Evolutionary conservation across 2,329 filamentous ascomycete genomes (phyloP).

Genomic region (Ophiocordyceps camponoti-floridani): DNA sequence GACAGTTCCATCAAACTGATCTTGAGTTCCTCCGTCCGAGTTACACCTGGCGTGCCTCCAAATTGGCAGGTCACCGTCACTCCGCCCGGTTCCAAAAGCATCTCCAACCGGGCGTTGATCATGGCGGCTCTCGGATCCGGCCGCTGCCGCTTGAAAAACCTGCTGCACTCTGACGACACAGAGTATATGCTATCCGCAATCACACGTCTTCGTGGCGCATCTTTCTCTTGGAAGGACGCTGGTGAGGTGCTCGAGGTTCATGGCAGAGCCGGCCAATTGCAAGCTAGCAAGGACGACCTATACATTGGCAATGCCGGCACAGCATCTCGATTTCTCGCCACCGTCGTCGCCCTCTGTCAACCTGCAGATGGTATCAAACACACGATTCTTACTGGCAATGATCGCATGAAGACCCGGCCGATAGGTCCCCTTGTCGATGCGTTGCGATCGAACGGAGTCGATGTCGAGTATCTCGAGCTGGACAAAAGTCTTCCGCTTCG

Average conservation of each 20-base stretch:
- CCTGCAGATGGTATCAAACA: conserved; percentile 39
- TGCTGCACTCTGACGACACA: conserved; percentile 91
- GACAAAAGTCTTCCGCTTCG: conserved; percentile 70
- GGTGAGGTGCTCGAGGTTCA: conserved; percentile 81
- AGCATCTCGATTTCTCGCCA: conserved; percentile 86
- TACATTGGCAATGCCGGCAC: conserved; percentile 96
- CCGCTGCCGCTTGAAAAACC: conserved; percentile 73
- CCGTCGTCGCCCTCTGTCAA: conserved; percentile 69
- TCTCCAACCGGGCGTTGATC: conserved; percentile 90
- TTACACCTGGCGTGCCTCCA: conserved; percentile 53
- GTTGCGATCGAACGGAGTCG: conserved; percentile 69
- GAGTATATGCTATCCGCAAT: conserved; percentile 96
- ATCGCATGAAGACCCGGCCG: conserved; percentile 87
- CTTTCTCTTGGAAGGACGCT: conserved; percentile 84
- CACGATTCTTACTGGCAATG: conserved; percentile 80
- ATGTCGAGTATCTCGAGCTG: conserved; percentile 69
- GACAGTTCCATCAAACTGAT: conserved; percentile 71
- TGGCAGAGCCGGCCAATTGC: conserved; percentile 74
- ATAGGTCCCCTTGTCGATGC: conserved; percentile 90
- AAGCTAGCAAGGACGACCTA: conserved; percentile 57
- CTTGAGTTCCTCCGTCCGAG: conserved; percentile 59
- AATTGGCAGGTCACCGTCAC: conserved; percentile 55
- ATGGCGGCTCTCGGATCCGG: conserved; percentile 79
- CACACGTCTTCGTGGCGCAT: conserved; percentile 63
- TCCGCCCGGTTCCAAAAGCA: conserved; percentile 91